Percentiles rank a stretch among this genome's conserved stretches.
phyloP scores from a whole-genome alignment of 2,329 filamentous ascomycete species.

The Ophiostoma sp. region DNA sequence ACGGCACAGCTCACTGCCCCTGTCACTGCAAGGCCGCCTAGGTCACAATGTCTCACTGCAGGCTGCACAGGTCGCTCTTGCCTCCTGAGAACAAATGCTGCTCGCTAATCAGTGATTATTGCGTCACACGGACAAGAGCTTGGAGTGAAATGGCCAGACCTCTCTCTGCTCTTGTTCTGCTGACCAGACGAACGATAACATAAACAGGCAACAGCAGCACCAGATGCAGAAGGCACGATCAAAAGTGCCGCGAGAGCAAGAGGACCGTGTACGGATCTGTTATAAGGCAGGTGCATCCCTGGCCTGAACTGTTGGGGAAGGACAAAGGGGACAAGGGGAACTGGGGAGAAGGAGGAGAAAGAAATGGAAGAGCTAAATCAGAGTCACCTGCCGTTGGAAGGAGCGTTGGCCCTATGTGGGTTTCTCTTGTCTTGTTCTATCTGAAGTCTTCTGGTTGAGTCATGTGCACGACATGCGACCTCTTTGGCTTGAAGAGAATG shows the following conservation, averaged over 20 bases:
- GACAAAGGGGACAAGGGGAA: neutral
- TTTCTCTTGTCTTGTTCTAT: neutral
- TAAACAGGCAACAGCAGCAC: slow-evolving; percentile 16
- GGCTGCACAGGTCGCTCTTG: neutral
- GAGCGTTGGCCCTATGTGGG: neutral
- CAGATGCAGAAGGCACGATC: neutral
- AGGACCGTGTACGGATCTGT: too few relatives aligned
- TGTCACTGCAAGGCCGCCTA: neutral
- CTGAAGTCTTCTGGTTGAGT: neutral
- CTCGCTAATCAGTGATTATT: slow-evolving; percentile 3
- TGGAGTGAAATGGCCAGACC: neutral
- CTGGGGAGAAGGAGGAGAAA: neutral
- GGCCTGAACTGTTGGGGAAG: neutral
- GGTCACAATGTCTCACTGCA: neutral
- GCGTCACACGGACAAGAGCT: slow-evolving; percentile 11
- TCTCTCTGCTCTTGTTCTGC: neutral
- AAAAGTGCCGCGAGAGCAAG: neutral
- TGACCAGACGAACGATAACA: neutral
- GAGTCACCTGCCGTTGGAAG: slow-evolving; percentile 2
- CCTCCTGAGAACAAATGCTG: neutral
- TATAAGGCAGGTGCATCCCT: neutral
- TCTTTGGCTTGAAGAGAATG: neutral
- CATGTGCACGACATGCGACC: neutral
- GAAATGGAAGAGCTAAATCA: neutral
- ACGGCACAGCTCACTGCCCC: neutral